Conservation (phyloP, 495 filamentous ascomycete species). For the Viridothelium virens region DNA sequence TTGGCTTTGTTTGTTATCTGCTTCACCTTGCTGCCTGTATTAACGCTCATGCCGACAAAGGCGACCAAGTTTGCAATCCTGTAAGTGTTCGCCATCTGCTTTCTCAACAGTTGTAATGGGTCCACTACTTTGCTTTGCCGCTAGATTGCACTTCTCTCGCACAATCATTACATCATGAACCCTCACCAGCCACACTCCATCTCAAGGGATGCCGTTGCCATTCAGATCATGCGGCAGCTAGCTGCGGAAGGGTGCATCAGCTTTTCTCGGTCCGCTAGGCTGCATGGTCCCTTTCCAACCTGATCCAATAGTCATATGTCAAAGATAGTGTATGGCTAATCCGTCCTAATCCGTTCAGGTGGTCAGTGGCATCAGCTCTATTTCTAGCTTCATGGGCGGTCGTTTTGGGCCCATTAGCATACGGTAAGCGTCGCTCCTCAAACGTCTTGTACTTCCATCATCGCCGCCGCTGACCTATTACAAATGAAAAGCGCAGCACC, state of each 20-base stretch:
- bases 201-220: constrained; percentile 6
- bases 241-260: constrained; percentile 25
- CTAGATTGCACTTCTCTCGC: neutral
- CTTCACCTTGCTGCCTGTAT: constrained; percentile 78
- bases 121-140: neutral
- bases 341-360: constrained; percentile 47
- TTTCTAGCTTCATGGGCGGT: constrained; percentile 92
- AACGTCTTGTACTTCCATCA: neutral
- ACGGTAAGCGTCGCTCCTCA: constrained; percentile 39
- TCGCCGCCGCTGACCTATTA: neutral
- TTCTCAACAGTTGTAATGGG: neutral
- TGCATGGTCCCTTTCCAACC: constrained; percentile 14
- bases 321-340: constrained; percentile 18
- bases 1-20: constrained; percentile 85
- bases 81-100: constrained; percentile 53
- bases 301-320: constrained; percentile 10
- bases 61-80: constrained; percentile 93
- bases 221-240: constrained; percentile 29
- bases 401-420: constrained; percentile 79
- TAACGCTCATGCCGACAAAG: constrained; percentile 74
- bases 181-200: constrained; percentile 13
- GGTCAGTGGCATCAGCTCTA: constrained; percentile 84
- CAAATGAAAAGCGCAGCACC: constrained; percentile 52
- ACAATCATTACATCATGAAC: constrained; percentile 9
- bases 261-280: constrained; percentile 19